Conservation (phyloP, 1,284 basidiomycete species). For the Ganoderma resinaceum region DNA sequence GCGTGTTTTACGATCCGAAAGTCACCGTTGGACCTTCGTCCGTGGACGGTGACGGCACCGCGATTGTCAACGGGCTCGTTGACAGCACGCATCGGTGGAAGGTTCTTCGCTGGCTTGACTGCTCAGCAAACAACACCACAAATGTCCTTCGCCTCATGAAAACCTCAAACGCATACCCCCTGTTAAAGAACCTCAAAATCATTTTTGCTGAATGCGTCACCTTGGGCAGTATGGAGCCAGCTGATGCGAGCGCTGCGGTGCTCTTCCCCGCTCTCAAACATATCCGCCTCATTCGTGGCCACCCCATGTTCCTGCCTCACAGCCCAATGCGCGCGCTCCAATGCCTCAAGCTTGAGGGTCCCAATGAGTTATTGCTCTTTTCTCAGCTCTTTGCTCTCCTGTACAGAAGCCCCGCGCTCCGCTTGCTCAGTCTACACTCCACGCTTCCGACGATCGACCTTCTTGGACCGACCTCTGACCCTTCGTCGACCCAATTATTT, state of each 20-base stretch:
- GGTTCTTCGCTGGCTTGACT: background rate
- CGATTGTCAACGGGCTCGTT: background rate
- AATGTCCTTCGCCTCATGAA: background rate
- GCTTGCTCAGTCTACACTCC: background rate
- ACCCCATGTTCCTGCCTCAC: background rate
- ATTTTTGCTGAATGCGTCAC: background rate
- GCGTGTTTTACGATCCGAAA: background rate
- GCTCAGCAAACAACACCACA: background rate
- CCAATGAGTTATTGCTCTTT: background rate
- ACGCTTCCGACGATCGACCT: background rate
- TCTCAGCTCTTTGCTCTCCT: background rate
- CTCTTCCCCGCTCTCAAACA: background rate
- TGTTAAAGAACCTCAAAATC: background rate
- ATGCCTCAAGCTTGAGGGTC: background rate
- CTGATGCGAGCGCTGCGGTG: background rate
- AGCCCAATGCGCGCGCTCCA: background rate
- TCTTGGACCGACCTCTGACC: background rate
- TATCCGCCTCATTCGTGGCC: background rate
- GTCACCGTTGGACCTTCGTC: background rate
- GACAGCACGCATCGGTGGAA: background rate
- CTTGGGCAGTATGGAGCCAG: background rate
- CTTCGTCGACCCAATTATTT: background rate
- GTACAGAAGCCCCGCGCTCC: background rate
- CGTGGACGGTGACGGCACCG: background rate
- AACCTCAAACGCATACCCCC: background rate